These are phyloP conservation scores for Ampelocalamus luodianensis DNA, from an alignment of 176 grass and related monocot species.

Conservation along the genomic window DNA sequence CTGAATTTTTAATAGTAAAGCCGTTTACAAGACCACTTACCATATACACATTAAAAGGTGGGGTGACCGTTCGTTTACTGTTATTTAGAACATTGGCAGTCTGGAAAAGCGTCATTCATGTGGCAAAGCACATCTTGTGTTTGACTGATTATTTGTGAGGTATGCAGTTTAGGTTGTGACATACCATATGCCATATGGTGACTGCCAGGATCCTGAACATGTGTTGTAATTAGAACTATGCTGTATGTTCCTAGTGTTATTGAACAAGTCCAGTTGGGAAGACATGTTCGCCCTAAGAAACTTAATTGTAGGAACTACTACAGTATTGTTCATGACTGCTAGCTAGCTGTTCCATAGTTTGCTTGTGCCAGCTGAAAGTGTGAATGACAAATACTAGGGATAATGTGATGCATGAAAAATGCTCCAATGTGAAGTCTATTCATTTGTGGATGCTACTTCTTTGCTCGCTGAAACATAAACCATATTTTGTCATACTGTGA, in stretches of 20 bases:
- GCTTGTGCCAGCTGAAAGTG: neutral
- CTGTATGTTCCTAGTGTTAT: neutral
- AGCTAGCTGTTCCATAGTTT: neutral
- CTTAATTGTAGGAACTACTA: neutral
- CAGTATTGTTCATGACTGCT: neutral
- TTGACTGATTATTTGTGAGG: neutral
- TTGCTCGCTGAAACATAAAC: neutral
- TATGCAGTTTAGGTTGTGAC: neutral
- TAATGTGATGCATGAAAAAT: neutral
- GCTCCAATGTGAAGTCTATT: neutral
- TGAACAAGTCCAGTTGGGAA: neutral
- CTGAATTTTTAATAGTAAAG: too few relatives aligned
- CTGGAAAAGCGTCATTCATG: neutral
- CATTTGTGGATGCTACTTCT: neutral
- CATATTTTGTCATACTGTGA: neutral
- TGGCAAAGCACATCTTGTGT: neutral
- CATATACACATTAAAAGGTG: too few relatives aligned
- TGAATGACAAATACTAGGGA: neutral
- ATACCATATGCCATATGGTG: neutral
- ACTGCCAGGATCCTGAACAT: neutral
- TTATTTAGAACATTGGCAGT: too few relatives aligned
- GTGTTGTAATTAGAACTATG: neutral
- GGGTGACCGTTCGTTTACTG: too few relatives aligned
- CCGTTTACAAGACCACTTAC: too few relatives aligned
- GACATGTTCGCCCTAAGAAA: neutral